These are phyloP conservation scores for Baeospora myosura DNA, from an alignment of 1,284 basidiomycete genomes.

Conservation along the genomic window DNA sequence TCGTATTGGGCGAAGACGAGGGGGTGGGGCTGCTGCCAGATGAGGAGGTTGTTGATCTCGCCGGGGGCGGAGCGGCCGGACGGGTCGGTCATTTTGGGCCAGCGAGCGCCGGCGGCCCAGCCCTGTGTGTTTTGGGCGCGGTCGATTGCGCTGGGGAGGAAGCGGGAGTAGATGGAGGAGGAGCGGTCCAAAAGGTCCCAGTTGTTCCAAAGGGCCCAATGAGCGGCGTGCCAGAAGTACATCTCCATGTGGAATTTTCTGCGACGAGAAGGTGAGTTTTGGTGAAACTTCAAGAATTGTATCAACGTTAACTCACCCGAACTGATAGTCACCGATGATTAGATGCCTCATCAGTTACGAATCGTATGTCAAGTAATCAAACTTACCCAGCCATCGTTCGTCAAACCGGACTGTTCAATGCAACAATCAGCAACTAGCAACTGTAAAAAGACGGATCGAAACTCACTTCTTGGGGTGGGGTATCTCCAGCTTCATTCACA, in stretches of 20 bases:
- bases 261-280: neutral
- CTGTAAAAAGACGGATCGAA: neutral
- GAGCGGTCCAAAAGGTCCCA: constrained; percentile 45
- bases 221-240: constrained; percentile 54
- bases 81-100: constrained; percentile 61
- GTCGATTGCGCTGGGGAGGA: constrained; percentile 37
- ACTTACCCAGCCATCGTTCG: constrained; percentile 54
- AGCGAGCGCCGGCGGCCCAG: constrained; percentile 45
- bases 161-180: constrained; percentile 36
- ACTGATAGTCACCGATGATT: constrained; percentile 18
- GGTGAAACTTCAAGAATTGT: neutral
- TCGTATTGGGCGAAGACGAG: constrained; percentile 53
- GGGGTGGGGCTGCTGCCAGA: constrained; percentile 58
- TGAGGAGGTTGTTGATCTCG: constrained; percentile 54
- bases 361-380: neutral
- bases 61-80: constrained; percentile 50
- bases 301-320: constrained; percentile 22
- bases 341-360: neutral
- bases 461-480: constrained; percentile 51
- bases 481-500: constrained; percentile 52
- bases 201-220: constrained; percentile 58
- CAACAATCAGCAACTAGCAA: constrained; percentile 6
- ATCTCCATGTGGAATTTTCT: constrained; percentile 57
- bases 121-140: constrained; percentile 45
- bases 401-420: constrained; percentile 40